These are phyloP conservation scores for Fusarium albidum DNA, from an alignment of 2,329 filamentous ascomycete genomes.

Conservation along the genomic window DNA sequence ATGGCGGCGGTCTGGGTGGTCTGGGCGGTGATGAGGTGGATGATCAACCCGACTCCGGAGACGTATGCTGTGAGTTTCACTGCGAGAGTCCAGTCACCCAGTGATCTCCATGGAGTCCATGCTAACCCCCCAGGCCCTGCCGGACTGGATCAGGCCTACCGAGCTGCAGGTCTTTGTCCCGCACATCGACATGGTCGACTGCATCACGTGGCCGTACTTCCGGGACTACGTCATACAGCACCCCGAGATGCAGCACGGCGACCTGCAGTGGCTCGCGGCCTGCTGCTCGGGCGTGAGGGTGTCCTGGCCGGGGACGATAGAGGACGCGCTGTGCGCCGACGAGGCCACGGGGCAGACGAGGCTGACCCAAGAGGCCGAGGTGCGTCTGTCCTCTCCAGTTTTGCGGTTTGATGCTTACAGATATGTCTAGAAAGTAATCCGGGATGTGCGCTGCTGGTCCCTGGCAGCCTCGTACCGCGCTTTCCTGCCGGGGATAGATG, in stretches of 20 bases:
- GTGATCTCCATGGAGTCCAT: too few relatives aligned
- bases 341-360: neutral
- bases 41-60: constrained; percentile 15
- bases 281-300: constrained; percentile 3
- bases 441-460: constrained; percentile 10
- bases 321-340: constrained; percentile 8
- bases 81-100: too few relatives aligned
- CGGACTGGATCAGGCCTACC: constrained; percentile 12
- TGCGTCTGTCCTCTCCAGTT: neutral
- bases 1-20: constrained; percentile 21
- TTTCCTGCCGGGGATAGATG: constrained; percentile 21
- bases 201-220: constrained; percentile 18
- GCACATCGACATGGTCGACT: constrained; percentile 19
- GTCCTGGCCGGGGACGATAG: neutral
- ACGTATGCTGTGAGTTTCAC: constrained; percentile 14
- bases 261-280: constrained; percentile 12
- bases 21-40: constrained; percentile 16
- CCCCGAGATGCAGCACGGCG: constrained; percentile 18
- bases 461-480: constrained; percentile 18
- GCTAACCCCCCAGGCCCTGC: constrained; percentile 6
- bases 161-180: constrained; percentile 19
- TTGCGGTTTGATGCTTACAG: too few relatives aligned
- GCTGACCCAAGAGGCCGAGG: constrained; percentile 16
- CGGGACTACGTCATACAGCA: constrained; percentile 12
- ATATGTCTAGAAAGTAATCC: neutral